Conservation (phyloP, 345 rosid species). For the Euphorbia lathyris region DNA sequence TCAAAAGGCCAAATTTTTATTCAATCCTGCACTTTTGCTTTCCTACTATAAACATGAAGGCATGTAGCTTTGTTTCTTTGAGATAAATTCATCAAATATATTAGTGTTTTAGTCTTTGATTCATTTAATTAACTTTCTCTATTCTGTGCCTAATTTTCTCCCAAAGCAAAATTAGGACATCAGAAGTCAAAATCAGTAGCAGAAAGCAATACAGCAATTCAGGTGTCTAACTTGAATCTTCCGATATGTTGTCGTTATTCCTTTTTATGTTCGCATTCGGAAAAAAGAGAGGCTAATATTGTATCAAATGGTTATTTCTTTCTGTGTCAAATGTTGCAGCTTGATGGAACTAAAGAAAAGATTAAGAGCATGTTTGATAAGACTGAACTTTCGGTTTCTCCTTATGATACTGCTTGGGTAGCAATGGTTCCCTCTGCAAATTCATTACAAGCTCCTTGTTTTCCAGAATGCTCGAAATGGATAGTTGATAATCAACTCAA, state of each 20-base stretch:
- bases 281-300: not conserved
- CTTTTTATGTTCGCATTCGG: conserved; percentile 4
- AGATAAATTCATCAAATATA: too few relatives aligned
- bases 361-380: conserved; percentile 57
- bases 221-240: conserved; percentile 33
- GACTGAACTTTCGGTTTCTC: conserved; percentile 61
- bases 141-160: not conserved
- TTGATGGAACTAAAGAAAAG: conserved; percentile 46
- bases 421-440: conserved; percentile 76
- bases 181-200: too few relatives aligned
- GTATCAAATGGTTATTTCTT: not conserved
- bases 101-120: too few relatives aligned
- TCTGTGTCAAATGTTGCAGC: conserved; percentile 27
- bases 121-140: not conserved
- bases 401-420: conserved; percentile 91
- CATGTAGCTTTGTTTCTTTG: not conserved
- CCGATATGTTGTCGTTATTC: not conserved
- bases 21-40: too few relatives aligned
- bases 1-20: too few relatives aligned
- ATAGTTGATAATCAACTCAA: conserved; percentile 62
- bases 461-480: conserved; percentile 73
- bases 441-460: conserved; percentile 48
- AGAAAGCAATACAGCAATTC: conserved; percentile 17
- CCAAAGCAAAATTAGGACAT: conserved; percentile 25
- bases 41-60: too few relatives aligned